Evolutionary conservation across 768 basidiomycete species (phyloP).

Genomic region (Lactifluus piperatus): DNA sequence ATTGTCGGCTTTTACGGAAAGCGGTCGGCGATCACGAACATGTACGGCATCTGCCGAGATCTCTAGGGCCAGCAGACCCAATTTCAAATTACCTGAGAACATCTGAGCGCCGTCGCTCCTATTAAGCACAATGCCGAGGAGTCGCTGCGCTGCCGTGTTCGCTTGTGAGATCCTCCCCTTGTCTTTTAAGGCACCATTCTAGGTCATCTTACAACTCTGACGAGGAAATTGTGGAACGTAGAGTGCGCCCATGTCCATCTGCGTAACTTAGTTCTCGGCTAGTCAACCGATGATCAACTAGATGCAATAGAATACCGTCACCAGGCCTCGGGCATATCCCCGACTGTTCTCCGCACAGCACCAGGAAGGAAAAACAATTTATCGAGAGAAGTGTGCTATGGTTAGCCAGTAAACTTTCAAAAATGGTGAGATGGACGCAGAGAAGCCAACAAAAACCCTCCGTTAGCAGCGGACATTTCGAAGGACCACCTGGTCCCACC

Average conservation of each 20-base stretch:
- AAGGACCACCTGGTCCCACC: not conserved
- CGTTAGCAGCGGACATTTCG: not conserved
- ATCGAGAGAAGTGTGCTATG: not conserved
- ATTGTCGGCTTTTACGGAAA: slow-evolving; percentile 17
- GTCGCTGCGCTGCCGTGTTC: not conserved
- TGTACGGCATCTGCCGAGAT: slow-evolving; percentile 5
- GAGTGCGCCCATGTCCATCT: not conserved
- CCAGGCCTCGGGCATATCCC: not conserved
- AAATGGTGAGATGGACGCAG: not conserved
- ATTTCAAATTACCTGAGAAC: not conserved
- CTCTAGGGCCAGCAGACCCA: not conserved
- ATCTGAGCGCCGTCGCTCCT: not conserved
- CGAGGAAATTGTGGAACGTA: not conserved
- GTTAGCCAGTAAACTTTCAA: not conserved
- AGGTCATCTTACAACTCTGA: not conserved
- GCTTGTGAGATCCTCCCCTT: not conserved
- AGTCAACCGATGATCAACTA: slow-evolving; percentile 2
- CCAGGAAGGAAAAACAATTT: not conserved
- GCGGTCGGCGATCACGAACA: slow-evolving; percentile 17
- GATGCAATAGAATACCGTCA: not conserved
- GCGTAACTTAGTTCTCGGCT: not conserved
- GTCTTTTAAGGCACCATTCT: not conserved
- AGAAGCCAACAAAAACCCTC: not conserved
- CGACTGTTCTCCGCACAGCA: not conserved
- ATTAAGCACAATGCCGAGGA: not conserved